A percentile compares a stretch with the other conserved stretches of the same genome.
Evolutionary conservation across 2,329 filamentous ascomycete species (phyloP).

Genomic region (Exserohilum turcica): DNA sequence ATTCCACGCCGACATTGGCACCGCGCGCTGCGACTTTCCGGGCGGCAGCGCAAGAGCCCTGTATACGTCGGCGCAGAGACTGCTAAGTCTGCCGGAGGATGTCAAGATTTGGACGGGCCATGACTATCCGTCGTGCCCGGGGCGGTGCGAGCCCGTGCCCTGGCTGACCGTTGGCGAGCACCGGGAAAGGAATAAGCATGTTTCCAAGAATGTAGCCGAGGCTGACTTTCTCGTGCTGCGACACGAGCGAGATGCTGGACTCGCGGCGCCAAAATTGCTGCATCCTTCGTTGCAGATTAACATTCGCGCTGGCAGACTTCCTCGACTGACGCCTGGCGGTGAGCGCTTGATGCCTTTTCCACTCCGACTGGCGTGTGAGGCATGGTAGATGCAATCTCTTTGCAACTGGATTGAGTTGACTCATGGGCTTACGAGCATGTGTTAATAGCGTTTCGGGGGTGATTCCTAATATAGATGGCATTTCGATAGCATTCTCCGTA

Average conservation of each 20-base stretch:
- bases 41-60: slow-evolving; percentile 38
- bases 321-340: slow-evolving; percentile 14
- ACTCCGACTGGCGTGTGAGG: background rate
- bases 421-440: no score
- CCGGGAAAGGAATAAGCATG: slow-evolving; percentile 43
- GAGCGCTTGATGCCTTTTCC: slow-evolving; percentile 13
- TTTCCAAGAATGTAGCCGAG: slow-evolving; percentile 30
- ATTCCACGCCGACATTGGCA: slow-evolving; percentile 43
- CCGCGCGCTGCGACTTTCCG: slow-evolving; percentile 45
- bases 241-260: slow-evolving; percentile 34
- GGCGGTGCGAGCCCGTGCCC: slow-evolving; percentile 27
- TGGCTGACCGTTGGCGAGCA: slow-evolving; percentile 47
- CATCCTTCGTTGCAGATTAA: slow-evolving; percentile 50
- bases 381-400: background rate
- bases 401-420: no score
- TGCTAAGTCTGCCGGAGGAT: slow-evolving; percentile 36
- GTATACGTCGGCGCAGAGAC: slow-evolving; percentile 33
- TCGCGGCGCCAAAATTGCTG: slow-evolving; percentile 44
- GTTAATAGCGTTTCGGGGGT: background rate
- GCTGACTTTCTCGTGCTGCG: slow-evolving; percentile 44
- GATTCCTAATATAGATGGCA: background rate
- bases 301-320: slow-evolving; percentile 46
- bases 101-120: slow-evolving; percentile 45
- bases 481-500: background rate
- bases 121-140: slow-evolving; percentile 38